Evolutionary conservation across 202 grass and related monocot genomes (phyloP).

Genomic region (Hordeum pubiflorum): DNA sequence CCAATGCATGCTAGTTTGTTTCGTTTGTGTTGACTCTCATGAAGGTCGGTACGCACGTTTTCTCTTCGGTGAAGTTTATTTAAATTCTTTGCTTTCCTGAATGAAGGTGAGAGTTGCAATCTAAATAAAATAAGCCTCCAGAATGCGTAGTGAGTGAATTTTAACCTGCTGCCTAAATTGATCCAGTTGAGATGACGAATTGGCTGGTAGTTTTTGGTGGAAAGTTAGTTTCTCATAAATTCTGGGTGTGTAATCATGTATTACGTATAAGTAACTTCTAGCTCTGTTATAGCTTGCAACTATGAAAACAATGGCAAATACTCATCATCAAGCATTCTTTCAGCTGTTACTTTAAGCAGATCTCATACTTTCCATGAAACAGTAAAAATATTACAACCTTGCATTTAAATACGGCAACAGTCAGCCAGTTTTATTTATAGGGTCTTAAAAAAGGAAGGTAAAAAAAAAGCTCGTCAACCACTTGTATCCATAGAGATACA

Average conservation of each 20-base stretch:
- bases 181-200: not conserved
- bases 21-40: not conserved
- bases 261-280: not conserved
- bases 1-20: not conserved
- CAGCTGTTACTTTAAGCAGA: not conserved
- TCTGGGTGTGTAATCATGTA: not conserved
- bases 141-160: not conserved
- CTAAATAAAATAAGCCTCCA: not conserved
- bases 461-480: not conserved
- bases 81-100: not conserved
- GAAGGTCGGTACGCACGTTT: not conserved
- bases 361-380: not conserved
- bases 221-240: not conserved
- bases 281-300: not conserved
- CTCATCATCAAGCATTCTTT: not conserved
- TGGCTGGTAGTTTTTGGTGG: constrained; percentile 5
- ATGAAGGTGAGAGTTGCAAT: not conserved
- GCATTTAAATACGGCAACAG: not conserved
- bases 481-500: constrained; percentile 13
- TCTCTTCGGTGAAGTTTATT: not conserved
- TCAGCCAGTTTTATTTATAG: constrained; percentile 31
- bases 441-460: not conserved
- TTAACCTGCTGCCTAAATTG: not conserved
- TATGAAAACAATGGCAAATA: not conserved
- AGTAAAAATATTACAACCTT: constrained; percentile 4